phyloP scores from a whole-genome alignment of 2,329 filamentous ascomycete genomes.

The Piedraia hortae region DNA sequence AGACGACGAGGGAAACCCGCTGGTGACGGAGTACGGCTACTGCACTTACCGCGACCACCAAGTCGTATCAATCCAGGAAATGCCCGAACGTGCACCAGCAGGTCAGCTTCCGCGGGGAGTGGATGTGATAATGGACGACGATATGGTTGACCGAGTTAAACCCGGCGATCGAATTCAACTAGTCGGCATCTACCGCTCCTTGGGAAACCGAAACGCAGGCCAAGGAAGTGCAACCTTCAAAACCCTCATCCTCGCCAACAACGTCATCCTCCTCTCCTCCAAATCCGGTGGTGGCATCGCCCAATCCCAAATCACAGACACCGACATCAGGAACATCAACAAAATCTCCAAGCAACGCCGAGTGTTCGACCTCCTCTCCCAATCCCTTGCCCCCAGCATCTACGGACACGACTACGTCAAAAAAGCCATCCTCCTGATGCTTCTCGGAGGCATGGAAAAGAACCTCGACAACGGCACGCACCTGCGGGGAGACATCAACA shows the following conservation, averaged over 20 bases:
- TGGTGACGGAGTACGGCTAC: slow-evolving; percentile 88
- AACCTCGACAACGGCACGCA: slow-evolving; percentile 95
- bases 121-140: slow-evolving; percentile 88
- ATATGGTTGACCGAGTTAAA: slow-evolving; percentile 82
- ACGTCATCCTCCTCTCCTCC: slow-evolving; percentile 77
- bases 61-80: slow-evolving; percentile 94
- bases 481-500: slow-evolving; percentile 94
- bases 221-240: slow-evolving; percentile 84
- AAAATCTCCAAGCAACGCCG: slow-evolving; percentile 87
- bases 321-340: slow-evolving; percentile 95
- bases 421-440: slow-evolving; percentile 84
- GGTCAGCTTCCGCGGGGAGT: slow-evolving; percentile 87
- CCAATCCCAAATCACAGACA: slow-evolving; percentile 76
- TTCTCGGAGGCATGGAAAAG: slow-evolving; percentile 90
- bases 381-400: slow-evolving; percentile 86
- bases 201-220: slow-evolving; percentile 81
- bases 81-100: slow-evolving; percentile 87
- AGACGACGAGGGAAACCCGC: slow-evolving; percentile 74
- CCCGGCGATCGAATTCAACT: slow-evolving; percentile 88
- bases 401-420: slow-evolving; percentile 96
- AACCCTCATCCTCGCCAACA: slow-evolving; percentile 79
- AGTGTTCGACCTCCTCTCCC: slow-evolving; percentile 72
- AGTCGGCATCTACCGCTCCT: slow-evolving; percentile 81
- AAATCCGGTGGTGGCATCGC: slow-evolving; percentile 90
- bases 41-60: slow-evolving; percentile 92